Conservation (phyloP, 2,329 filamentous ascomycete species). For the Myotisia sp. region DNA sequence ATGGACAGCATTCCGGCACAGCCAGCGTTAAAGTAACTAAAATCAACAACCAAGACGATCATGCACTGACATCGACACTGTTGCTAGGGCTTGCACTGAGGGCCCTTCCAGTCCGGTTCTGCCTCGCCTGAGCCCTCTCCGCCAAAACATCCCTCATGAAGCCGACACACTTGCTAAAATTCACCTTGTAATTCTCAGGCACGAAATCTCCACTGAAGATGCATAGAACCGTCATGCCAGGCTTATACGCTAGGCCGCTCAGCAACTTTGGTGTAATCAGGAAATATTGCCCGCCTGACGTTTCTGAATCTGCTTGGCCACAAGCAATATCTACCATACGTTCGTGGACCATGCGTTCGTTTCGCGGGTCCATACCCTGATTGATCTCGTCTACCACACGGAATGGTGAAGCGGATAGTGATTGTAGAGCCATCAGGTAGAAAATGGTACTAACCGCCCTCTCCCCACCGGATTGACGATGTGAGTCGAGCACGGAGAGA, state of each 20-base stretch:
- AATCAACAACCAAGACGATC: too few relatives aligned
- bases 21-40: too few relatives aligned
- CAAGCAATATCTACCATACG: constrained; percentile 98
- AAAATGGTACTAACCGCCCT: constrained; percentile 95
- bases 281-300: constrained; percentile 62
- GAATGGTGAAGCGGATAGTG: constrained; percentile 85
- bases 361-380: constrained; percentile 96
- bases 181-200: constrained; percentile 27
- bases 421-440: constrained; percentile 95
- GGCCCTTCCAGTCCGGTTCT: neutral
- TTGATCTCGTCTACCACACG: constrained; percentile 99
- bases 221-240: constrained; percentile 82
- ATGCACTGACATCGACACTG: too few relatives aligned
- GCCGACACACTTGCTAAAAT: constrained; percentile 25
- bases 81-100: too few relatives aligned
- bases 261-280: constrained; percentile 94
- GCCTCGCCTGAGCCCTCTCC: constrained; percentile 4
- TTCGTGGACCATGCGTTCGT: constrained; percentile 95
- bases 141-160: constrained; percentile 21
- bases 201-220: constrained; percentile 73
- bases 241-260: constrained; percentile 68
- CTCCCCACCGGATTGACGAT: constrained; percentile 92
- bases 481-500: constrained; percentile 71
- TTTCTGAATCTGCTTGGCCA: constrained; percentile 39
- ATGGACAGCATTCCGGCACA: too few relatives aligned